These are phyloP conservation scores for Rosa persica DNA, from an alignment of 306 rosid species.

Conservation along the genomic window DNA sequence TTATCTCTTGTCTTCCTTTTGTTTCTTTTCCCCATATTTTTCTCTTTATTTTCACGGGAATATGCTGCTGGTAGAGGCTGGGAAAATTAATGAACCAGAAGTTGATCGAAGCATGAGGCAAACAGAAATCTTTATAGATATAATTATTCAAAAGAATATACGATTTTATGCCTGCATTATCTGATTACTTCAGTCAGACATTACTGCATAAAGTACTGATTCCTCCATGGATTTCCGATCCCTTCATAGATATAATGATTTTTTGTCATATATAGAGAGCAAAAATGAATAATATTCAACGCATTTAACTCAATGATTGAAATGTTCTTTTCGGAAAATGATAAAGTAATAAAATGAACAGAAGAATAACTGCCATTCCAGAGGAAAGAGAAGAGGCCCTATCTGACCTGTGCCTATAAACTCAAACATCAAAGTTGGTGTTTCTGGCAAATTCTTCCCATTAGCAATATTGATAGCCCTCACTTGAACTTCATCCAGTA, in stretches of 20 bases:
- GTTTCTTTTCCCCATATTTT: background rate
- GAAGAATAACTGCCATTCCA: conserved; percentile 19
- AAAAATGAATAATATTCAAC: background rate
- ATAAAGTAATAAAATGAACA: conserved; percentile 13
- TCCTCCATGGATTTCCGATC: background rate
- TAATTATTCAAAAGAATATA: background rate
- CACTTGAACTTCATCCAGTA: conserved; percentile 90
- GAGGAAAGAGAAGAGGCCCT: conserved; percentile 11
- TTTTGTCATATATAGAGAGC: background rate
- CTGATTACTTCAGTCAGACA: background rate
- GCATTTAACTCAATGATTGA: background rate
- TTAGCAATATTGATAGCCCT: conserved; percentile 89
- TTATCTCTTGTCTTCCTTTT: background rate
- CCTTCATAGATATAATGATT: background rate
- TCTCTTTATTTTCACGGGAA: background rate
- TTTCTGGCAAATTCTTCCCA: conserved; percentile 76
- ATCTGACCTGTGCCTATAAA: conserved; percentile 86
- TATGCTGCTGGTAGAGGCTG: background rate
- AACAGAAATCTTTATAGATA: background rate
- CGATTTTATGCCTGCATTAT: background rate
- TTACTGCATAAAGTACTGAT: background rate
- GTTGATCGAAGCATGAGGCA: background rate
- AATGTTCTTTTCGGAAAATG: conserved; percentile 1
- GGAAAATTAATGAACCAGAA: background rate
- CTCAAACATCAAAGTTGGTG: conserved; percentile 90